phyloP scores from a whole-genome alignment of 805 yeast species.

The Nakazawaea pomicola region DNA sequence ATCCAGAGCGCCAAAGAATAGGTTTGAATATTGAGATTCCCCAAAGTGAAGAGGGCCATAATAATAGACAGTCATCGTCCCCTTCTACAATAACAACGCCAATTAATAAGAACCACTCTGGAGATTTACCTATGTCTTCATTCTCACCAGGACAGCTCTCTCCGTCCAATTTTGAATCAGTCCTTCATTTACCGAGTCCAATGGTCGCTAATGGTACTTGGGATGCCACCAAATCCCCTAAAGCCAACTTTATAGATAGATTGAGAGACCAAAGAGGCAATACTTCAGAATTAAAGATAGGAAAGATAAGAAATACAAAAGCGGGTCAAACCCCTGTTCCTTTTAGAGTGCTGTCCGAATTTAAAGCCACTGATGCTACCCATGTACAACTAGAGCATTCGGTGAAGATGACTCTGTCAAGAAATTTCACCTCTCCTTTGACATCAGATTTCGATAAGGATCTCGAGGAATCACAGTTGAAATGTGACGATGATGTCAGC shows the following conservation, averaged over 20 bases:
- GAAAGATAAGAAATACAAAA: background rate
- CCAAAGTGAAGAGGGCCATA: background rate
- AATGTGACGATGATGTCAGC: slow-evolving; percentile 11
- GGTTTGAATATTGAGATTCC: slow-evolving; percentile 1
- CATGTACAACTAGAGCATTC: slow-evolving; percentile 4
- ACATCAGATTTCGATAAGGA: slow-evolving; percentile 5
- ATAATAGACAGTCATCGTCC: no score
- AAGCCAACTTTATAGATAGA: background rate
- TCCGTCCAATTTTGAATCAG: slow-evolving; percentile 24
- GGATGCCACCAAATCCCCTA: slow-evolving; percentile 3
- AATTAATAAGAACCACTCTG: background rate
- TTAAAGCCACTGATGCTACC: slow-evolving; percentile 22
- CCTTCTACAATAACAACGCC: background rate
- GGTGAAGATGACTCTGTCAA: slow-evolving; percentile 21
- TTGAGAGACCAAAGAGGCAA: background rate
- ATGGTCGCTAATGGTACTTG: slow-evolving; percentile 19
- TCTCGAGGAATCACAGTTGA: slow-evolving; percentile 9
- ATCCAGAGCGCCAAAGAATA: background rate
- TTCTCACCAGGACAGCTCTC: slow-evolving; percentile 21
- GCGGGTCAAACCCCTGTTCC: background rate
- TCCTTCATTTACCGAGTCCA: slow-evolving; percentile 45
- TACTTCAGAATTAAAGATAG: slow-evolving; percentile 1
- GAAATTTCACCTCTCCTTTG: slow-evolving; percentile 19
- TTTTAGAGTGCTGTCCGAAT: slow-evolving; percentile 33
- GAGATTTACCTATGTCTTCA: background rate